Conservation (phyloP, 306 rosid genomes). For the Inga leiocalycina region DNA sequence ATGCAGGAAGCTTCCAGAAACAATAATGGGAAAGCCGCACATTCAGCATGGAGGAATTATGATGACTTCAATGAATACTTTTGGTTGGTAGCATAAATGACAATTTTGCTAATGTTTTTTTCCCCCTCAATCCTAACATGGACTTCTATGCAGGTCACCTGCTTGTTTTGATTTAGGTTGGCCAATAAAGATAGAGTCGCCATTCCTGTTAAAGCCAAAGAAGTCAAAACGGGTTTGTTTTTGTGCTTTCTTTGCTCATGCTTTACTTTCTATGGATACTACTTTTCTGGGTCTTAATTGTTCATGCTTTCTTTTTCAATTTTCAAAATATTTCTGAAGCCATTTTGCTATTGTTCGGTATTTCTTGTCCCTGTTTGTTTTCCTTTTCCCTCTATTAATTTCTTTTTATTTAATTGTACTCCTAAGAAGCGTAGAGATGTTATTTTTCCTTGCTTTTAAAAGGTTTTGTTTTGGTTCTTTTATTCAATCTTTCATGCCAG, state of each 20-base stretch:
- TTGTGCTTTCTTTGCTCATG: constrained; percentile 16
- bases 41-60: constrained; percentile 96
- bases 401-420: constrained; percentile 10
- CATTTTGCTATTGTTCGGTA: background rate
- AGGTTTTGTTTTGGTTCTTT: background rate
- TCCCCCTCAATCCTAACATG: constrained; percentile 30
- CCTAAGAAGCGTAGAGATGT: background rate
- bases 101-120: constrained; percentile 15
- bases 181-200: constrained; percentile 69
- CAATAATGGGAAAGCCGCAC: constrained; percentile 92
- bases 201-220: constrained; percentile 63
- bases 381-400: background rate
- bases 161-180: constrained; percentile 85
- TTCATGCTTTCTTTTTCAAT: background rate
- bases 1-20: constrained; percentile 75
- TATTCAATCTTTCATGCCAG: background rate
- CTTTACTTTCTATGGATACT: background rate
- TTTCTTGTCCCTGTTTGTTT: background rate
- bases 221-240: constrained; percentile 79
- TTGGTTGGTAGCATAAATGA: constrained; percentile 62
- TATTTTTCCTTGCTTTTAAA: background rate
- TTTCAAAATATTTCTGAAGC: background rate
- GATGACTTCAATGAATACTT: constrained; percentile 98
- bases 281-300: background rate
- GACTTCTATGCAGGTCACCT: constrained; percentile 74